Evolutionary conservation across 306 rosid species (phyloP), one percentile per base, ranked within the genome.

Genomic region (Trifolium fragiferum): DNA sequence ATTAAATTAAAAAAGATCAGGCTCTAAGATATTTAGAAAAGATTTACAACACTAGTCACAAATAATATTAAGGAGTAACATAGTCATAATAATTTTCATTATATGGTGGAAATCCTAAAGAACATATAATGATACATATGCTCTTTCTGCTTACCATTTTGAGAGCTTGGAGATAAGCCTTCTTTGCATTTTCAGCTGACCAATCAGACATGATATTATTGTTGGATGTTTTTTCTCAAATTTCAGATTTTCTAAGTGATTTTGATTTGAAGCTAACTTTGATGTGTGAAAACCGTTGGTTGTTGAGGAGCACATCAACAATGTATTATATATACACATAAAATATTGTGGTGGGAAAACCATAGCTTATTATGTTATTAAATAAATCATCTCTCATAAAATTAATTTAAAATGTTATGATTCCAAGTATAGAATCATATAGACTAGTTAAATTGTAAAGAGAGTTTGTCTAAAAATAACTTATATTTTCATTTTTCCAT

Each of bases 151-250:
- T 73, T 77, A 87, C 88, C 85, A 82, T 83, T 75, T 75, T 84
- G 41, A 87, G 74, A 8, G 90, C 55, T 23, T 68, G 65, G 15
- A 87, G 83, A 77, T 84, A 87, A 44, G 90, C 90, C 75, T 57
- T 82, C 47, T 82, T 87, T 67, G 88, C 88, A 63, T 84, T 84
- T 66, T 87, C 90, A 75, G 82, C 58, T 7, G 88, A 87, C 90
- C 90, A 87, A 10, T 77, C 66, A 63, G 82, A 72, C 88, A 84
- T 86, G 58, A 10, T 70, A 43, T 62, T 63, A 43, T 62, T 63
- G 66, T 68, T 63, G 50, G 71, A 66, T 19, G 49, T 51, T 1
- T 37, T 32, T 41, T 13, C 20, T 46, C 8, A 14, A 49, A 21
- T 69, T 58, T 20, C 11, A 57, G 64, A 72, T 68, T 51, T 40